Conservation (phyloP, 352 stramenopile genomes). For the Phytophthora palmivora region DNA sequence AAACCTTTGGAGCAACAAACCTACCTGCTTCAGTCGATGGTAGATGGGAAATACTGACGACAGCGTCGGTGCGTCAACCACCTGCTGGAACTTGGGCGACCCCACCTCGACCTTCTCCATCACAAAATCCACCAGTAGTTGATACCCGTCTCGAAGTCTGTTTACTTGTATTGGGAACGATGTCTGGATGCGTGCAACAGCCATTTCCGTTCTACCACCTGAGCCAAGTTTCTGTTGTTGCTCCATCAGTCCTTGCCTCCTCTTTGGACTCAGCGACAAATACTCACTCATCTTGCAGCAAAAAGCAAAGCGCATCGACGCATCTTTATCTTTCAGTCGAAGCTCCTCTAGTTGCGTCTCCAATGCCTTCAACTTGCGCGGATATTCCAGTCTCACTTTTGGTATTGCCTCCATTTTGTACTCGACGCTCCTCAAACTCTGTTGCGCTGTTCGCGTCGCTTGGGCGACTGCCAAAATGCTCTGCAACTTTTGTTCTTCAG, state of each 20-base stretch:
- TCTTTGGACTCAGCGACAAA: slow-evolving; percentile 35
- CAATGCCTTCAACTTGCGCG: slow-evolving; percentile 50
- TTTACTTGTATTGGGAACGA: slow-evolving; percentile 42
- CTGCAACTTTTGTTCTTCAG: slow-evolving; percentile 13
- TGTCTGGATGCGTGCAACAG: slow-evolving; percentile 37
- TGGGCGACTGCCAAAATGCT: slow-evolving; percentile 48
- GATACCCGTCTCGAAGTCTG: slow-evolving; percentile 48
- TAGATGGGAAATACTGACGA: slow-evolving; percentile 58
- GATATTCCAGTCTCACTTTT: slow-evolving; percentile 48
- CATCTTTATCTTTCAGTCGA: slow-evolving; percentile 32
- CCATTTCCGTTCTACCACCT: slow-evolving; percentile 9
- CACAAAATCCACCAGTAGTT: slow-evolving; percentile 42
- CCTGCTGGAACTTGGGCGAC: slow-evolving; percentile 37
- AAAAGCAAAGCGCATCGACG: slow-evolving; percentile 55
- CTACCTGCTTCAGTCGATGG: slow-evolving; percentile 58
- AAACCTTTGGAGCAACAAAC: background rate
- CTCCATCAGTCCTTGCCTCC: slow-evolving; percentile 19
- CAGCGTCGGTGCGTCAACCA: slow-evolving; percentile 40
- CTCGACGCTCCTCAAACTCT: background rate
- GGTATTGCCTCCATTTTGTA: background rate
- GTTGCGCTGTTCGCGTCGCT: slow-evolving; percentile 15
- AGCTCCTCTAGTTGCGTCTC: slow-evolving; percentile 49
- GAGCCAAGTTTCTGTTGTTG: slow-evolving; percentile 10
- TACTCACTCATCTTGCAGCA: slow-evolving; percentile 64
- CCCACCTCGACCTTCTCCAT: slow-evolving; percentile 33